Evolutionary conservation across 192 early-diverging fungal genomes (phyloP).

Genomic region (Diversispora epigaea): DNA sequence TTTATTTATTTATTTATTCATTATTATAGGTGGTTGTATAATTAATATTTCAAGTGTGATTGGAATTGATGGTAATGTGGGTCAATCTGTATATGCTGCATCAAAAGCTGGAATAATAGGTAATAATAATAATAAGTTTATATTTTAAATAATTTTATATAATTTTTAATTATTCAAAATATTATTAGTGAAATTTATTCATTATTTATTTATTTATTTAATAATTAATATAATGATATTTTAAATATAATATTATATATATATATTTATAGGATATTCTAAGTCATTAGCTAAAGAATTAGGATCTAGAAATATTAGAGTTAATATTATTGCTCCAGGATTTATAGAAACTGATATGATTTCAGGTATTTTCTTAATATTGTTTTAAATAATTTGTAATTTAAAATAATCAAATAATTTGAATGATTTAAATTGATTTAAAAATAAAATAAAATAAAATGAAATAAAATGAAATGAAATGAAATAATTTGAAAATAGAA

Average conservation of each 20-base stretch:
- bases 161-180: too few species aligned
- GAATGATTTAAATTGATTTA: too few species aligned
- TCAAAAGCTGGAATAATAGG: slow-evolving; percentile 84
- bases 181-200: background rate
- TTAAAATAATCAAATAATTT: too few species aligned
- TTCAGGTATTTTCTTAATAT: slow-evolving; percentile 37
- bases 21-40: slow-evolving; percentile 56
- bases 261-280: slow-evolving; percentile 64
- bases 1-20: background rate
- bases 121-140: slow-evolving; percentile 29
- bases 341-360: slow-evolving; percentile 86
- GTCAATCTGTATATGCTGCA: slow-evolving; percentile 77
- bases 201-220: too few species aligned
- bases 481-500: too few species aligned
- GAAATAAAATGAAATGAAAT: too few species aligned
- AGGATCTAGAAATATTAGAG: slow-evolving; percentile 66
- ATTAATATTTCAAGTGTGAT: slow-evolving; percentile 85
- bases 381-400: too few species aligned
- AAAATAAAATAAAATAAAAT: too few species aligned
- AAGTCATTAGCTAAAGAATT: slow-evolving; percentile 81
- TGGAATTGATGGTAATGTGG: slow-evolving; percentile 70
- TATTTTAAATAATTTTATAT: too few species aligned
- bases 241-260: background rate
- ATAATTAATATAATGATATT: background rate
- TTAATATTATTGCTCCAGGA: slow-evolving; percentile 85